phyloP scores from a whole-genome alignment of 257 asterid genomes.

The Capsicum rhomboideum region DNA sequence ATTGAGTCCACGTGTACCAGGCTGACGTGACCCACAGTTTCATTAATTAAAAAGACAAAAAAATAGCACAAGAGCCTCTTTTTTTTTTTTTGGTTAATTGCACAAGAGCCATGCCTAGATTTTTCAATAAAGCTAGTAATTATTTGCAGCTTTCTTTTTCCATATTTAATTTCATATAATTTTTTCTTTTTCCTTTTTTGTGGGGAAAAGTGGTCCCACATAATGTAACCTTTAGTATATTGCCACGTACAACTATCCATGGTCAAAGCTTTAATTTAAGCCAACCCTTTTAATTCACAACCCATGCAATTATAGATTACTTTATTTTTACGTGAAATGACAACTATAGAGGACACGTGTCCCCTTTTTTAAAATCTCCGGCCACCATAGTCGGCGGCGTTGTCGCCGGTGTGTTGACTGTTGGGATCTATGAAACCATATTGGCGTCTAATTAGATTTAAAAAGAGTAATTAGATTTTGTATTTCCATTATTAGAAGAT shows the following conservation, averaged over 20 bases:
- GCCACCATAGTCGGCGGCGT: slow-evolving; percentile 34
- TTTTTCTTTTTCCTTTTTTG: neutral
- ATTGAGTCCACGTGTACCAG: slow-evolving; percentile 37
- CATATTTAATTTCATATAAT: neutral
- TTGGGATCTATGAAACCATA: slow-evolving; percentile 42
- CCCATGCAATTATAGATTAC: slow-evolving; percentile 28
- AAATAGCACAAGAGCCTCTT: slow-evolving; percentile 47
- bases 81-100: too few species aligned
- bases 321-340: slow-evolving; percentile 16
- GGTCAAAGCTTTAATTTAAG: slow-evolving; percentile 27
- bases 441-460: neutral
- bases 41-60: slow-evolving; percentile 25
- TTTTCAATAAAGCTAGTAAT: slow-evolving; percentile 20
- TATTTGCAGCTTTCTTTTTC: neutral
- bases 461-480: neutral
- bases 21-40: slow-evolving; percentile 16
- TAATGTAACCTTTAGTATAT: neutral
- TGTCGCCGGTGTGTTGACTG: slow-evolving; percentile 35
- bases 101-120: slow-evolving; percentile 51
- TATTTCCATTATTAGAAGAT: neutral
- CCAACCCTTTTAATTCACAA: neutral
- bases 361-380: slow-evolving; percentile 17
- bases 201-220: slow-evolving; percentile 19
- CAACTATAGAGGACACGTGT: slow-evolving; percentile 16
- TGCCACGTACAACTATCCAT: slow-evolving; percentile 25